phyloP scores from a whole-genome alignment of 148 eudicot species.

The Silene uniflora region DNA sequence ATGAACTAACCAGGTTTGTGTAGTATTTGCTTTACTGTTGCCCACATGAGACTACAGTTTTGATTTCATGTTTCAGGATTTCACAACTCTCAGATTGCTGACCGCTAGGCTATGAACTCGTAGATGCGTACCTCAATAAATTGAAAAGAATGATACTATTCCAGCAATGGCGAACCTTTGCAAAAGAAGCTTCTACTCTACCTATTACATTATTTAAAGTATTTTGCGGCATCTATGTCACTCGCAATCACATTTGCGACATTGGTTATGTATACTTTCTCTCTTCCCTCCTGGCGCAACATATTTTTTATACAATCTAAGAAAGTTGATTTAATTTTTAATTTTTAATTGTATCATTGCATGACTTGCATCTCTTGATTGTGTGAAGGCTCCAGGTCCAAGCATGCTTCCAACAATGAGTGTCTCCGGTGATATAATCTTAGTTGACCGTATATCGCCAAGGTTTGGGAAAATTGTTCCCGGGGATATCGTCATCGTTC shows the following conservation, averaged over 20 bases:
- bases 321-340: not conserved
- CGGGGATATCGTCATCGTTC: conserved; percentile 61
- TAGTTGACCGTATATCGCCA: conserved; percentile 52
- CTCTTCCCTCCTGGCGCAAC: not conserved
- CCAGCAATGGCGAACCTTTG: conserved; percentile 34
- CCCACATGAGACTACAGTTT: not conserved
- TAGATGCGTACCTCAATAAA: not conserved
- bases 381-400: conserved; percentile 58
- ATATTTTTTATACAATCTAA: not conserved
- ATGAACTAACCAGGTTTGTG: not conserved
- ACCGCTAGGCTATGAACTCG: not conserved
- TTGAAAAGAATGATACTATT: not conserved
- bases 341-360: not conserved
- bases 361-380: not conserved
- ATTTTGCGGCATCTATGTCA: conserved; percentile 56
- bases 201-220: conserved; percentile 39
- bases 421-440: conserved; percentile 50
- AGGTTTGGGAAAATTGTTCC: conserved; percentile 39
- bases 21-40: not conserved
- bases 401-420: conserved; percentile 89
- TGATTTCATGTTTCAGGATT: not conserved
- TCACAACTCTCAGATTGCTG: not conserved
- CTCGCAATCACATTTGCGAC: conserved; percentile 51
- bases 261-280: conserved; percentile 37
- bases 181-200: conserved; percentile 40